Evolutionary conservation across 345 rosid species (phyloP), one percentile per base, ranked within the genome.

Genomic region (Carallia brachiata): DNA sequence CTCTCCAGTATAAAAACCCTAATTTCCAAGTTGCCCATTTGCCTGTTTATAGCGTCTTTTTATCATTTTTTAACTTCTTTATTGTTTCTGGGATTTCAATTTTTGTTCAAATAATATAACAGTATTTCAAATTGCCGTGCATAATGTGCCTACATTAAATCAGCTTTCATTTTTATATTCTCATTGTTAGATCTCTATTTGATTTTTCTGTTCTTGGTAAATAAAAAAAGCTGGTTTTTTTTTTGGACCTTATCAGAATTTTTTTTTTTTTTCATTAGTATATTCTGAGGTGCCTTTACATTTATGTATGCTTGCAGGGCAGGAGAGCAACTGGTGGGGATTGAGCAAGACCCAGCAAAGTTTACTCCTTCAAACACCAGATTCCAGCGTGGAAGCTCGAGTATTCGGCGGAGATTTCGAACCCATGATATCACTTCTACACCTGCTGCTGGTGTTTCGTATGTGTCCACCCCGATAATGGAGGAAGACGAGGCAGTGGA

Each of bases 311-410:
- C 68, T 32, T 57, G 52, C 82, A 91, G 99, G 99, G 98, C 92
- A 2, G 98, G 85, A 12, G 99, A 95, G 69, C 99, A 95, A 75
- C 83, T 95, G 18, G 90, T 95, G 61, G 97, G 92, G 73, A 90
- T 95, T 10, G 97, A 92, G 81, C 93, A 85, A 66, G 99, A 95
- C 81, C 94, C 92, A 0, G 85, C 91, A 23, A 90, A 90, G 77
- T 92, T 81, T 72, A 92, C 98, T 15, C 96, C 99, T 63, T 77
- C 98, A 5, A 95, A 95, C 80, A 95, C 98, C 12, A 79, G 99
- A 70, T 95, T 95, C 80, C 98, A 95, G 79, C 87, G 97, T 62
- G 99, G 98, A 79, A 95, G 96, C 85, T 92, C 98, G 5, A 95
- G 99, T 77, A 92, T 92, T 50, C 81, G 94, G 7, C 69, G 98